A percentile compares a stretch with the other conserved stretches of the same genome.
Evolutionary conservation across 1,139 yeast genomes (phyloP).

Genomic region (Yamadazyma oceani): DNA sequence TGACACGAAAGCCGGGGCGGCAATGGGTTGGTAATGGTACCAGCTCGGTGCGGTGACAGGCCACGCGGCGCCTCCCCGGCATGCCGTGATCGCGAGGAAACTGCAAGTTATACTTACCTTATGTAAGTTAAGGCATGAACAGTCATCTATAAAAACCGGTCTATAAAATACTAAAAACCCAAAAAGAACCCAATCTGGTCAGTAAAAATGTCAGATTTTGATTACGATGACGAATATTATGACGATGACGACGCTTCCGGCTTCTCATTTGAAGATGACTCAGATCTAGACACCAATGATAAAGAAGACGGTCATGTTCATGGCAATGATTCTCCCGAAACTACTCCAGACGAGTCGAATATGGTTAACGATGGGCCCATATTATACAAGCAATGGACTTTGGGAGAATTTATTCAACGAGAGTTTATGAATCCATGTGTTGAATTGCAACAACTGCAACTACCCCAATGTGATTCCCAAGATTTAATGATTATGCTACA

Average conservation of each 20-base stretch:
- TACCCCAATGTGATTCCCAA: slow-evolving; percentile 36
- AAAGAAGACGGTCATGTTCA: not conserved
- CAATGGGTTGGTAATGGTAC: too few species aligned
- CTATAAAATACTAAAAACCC: not conserved
- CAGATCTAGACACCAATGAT: slow-evolving; percentile 8
- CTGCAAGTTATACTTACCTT: too few species aligned
- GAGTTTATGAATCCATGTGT: slow-evolving; percentile 20
- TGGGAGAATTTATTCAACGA: slow-evolving; percentile 24
- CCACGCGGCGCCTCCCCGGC: too few species aligned
- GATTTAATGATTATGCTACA: slow-evolving; percentile 56
- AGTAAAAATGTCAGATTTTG: slow-evolving; percentile 19
- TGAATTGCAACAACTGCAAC: slow-evolving; percentile 22
- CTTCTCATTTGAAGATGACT: slow-evolving; percentile 18
- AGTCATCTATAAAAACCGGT: too few species aligned
- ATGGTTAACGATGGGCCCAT: slow-evolving; percentile 2
- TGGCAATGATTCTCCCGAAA: not conserved
- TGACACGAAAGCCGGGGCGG: too few species aligned
- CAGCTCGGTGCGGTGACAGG: too few species aligned
- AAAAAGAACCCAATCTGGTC: too few species aligned
- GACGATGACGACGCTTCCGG: slow-evolving; percentile 17
- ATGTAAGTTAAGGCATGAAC: too few species aligned
- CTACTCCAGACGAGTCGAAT: slow-evolving; percentile 4
- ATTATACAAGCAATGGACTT: slow-evolving; percentile 28
- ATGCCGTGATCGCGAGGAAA: too few species aligned
- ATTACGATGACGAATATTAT: slow-evolving; percentile 19